Evolutionary conservation across 2,329 filamentous ascomycete genomes (phyloP), one percentile per base, ranked within the genome.

Genomic region (Periglandula ipomoeae): DNA sequence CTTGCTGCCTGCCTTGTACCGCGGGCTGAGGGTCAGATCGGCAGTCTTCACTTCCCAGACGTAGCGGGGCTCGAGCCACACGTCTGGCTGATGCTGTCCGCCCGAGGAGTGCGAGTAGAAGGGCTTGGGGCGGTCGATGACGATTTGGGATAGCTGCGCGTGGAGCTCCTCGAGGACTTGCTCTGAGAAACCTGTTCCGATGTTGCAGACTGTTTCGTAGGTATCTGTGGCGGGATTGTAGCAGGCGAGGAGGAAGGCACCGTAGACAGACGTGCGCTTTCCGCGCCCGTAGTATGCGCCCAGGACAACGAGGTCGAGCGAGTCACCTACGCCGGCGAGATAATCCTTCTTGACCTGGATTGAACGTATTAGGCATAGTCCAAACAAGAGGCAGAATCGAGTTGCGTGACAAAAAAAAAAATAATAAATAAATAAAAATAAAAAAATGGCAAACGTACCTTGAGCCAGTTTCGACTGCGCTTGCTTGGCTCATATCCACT

Each of bases 41-140:
- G 93, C 93, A 11, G 91, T 95, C 73, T 91, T 95, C 57, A 98
- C 90, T 69, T 98, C 93, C 93, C 93, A 98, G 1, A 98, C 93
- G 59, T 85, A 84, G 38, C 83, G 82, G 13, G 93, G 88, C 73
- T 98, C 93, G 64, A 98, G 93, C 93, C 93, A 98, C 34, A 98
- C 89, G 65, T 98, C 93, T 1, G 93, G 93, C 65, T 98, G 93
- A 64, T 97, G 89, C 68, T 95, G 91, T 44, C 82, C 82, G 45
- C 87, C 88, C 0, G 76, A 71, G 4, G 86, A 89, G 66, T 98
- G 93, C 1, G 82, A 76, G 68, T 97, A 98, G 66, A 95, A 98
- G 0, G 93, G 93, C 62, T 98, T 98, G 1, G 91, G 81, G 1
- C 84, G 82, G 61, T 95, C 89, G 57, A 98, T 98, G 56, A 85